Percentiles rank a stretch among this genome's conserved stretches.
Conservation (phyloP, 441 rosid species). For the Populus hybrid region DNA sequence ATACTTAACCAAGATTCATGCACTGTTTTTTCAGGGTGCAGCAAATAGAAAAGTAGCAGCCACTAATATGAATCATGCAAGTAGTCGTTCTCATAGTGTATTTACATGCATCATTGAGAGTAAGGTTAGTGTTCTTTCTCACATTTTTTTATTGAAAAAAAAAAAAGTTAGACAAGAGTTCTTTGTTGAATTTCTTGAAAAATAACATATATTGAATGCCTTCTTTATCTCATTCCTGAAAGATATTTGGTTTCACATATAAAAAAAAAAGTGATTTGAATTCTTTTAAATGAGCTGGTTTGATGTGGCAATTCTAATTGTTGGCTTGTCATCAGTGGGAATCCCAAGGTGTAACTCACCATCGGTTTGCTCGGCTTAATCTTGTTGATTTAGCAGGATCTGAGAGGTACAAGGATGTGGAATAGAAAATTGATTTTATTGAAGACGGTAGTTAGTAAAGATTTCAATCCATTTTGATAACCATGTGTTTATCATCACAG, state of each 20-base stretch:
- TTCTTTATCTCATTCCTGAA: neutral
- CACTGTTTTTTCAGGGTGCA: slow-evolving; percentile 60
- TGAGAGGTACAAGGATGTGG: slow-evolving; percentile 61
- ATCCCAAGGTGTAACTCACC: slow-evolving; percentile 95
- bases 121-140: slow-evolving; percentile 45
- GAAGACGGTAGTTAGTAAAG: neutral
- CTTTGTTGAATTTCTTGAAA: neutral
- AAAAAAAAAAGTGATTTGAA: neutral
- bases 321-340: slow-evolving; percentile 65
- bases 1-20: neutral
- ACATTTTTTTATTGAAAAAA: neutral
- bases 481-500: slow-evolving; percentile 28
- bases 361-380: slow-evolving; percentile 94
- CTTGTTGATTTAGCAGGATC: slow-evolving; percentile 99
- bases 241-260: neutral
- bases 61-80: slow-evolving; percentile 95
- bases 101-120: slow-evolving; percentile 95
- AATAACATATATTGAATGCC: neutral
- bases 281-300: slow-evolving; percentile 3
- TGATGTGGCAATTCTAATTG: slow-evolving; percentile 14
- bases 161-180: slow-evolving; percentile 1
- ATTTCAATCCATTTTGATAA: neutral
- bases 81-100: slow-evolving; percentile 99
- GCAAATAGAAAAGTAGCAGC: slow-evolving; percentile 98
- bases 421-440: neutral